phyloP scores from a whole-genome alignment of 2,329 filamentous ascomycete species.

The Fusarium verticillioides region DNA sequence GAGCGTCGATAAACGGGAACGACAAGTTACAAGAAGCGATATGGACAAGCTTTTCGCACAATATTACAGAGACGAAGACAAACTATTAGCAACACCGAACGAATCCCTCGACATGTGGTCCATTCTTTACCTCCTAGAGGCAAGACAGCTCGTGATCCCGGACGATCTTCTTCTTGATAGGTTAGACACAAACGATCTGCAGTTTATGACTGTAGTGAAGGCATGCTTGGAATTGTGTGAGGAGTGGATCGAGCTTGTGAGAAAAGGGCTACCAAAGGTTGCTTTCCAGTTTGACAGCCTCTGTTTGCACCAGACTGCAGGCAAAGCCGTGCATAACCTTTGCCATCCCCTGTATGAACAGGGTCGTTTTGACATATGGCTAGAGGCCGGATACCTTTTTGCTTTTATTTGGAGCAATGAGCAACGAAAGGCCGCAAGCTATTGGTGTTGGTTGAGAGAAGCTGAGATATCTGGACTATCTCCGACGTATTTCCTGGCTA shows the following conservation, averaged over 20 bases:
- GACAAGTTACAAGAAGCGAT: rapidly evolving
- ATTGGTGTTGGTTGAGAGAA: not conserved
- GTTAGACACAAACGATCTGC: rapidly evolving
- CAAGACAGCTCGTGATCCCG: rapidly evolving
- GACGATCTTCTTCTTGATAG: not conserved
- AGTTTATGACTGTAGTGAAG: rapidly evolving
- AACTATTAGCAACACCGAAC: rapidly evolving
- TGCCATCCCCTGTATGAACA: rapidly evolving
- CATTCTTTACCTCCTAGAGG: rapidly evolving
- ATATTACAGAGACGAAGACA: not conserved
- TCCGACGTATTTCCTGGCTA: rapidly evolving
- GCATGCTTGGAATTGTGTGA: rapidly evolving
- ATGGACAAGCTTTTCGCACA: rapidly evolving
- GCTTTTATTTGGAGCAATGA: not conserved
- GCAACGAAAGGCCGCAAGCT: rapidly evolving
- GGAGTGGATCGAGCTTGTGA: not conserved
- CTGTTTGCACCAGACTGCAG: rapidly evolving
- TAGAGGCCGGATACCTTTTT: not conserved
- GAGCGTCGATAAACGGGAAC: rapidly evolving
- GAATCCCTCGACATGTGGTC: not conserved
- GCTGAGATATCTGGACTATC: not conserved
- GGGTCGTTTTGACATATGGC: rapidly evolving
- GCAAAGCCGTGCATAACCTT: rapidly evolving
- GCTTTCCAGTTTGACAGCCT: not conserved
- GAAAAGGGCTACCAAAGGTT: rapidly evolving